phyloP scores from a whole-genome alignment of 2,329 filamentous ascomycete species.

The Diaporthe sp. region DNA sequence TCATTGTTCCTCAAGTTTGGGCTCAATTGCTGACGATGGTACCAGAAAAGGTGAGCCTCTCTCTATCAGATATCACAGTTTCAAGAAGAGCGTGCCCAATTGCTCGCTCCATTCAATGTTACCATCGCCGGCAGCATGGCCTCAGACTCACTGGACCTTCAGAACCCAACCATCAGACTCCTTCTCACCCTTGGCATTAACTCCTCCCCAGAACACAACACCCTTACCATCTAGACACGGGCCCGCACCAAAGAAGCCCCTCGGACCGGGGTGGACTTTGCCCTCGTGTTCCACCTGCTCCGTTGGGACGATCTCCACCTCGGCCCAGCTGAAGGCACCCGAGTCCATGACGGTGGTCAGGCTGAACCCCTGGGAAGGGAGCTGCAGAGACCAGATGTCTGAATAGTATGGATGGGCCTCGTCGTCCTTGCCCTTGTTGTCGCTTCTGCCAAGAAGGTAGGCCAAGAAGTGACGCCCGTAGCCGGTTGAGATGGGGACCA shows the following conservation, averaged over 20 bases:
- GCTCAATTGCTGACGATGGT: background rate
- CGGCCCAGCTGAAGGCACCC: conserved; percentile 60
- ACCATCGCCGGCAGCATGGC: background rate
- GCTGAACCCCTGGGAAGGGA: conserved; percentile 56
- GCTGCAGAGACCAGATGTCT: conserved; percentile 64
- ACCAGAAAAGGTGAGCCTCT: too few species aligned
- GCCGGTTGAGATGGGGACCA: conserved; percentile 60
- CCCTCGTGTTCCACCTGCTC: conserved; percentile 54
- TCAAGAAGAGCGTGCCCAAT: background rate
- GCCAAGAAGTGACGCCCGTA: conserved; percentile 63
- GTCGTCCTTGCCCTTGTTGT: conserved; percentile 24
- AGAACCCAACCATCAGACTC: conserved; percentile 54
- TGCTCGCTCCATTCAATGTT: background rate
- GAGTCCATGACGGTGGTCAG: conserved; percentile 59
- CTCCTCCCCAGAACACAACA: conserved; percentile 64
- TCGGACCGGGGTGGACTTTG: conserved; percentile 51
- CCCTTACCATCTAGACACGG: conserved; percentile 57
- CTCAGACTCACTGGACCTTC: conserved; percentile 35
- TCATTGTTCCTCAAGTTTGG: background rate
- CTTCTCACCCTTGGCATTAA: conserved; percentile 51
- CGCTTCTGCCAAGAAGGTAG: conserved; percentile 56
- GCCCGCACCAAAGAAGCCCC: conserved; percentile 52
- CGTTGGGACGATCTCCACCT: conserved; percentile 57
- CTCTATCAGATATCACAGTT: background rate
- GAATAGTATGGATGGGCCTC: conserved; percentile 42